Evolutionary conservation across 1,139 yeast genomes (phyloP).

Genomic region (Pneumocystis carinii): DNA sequence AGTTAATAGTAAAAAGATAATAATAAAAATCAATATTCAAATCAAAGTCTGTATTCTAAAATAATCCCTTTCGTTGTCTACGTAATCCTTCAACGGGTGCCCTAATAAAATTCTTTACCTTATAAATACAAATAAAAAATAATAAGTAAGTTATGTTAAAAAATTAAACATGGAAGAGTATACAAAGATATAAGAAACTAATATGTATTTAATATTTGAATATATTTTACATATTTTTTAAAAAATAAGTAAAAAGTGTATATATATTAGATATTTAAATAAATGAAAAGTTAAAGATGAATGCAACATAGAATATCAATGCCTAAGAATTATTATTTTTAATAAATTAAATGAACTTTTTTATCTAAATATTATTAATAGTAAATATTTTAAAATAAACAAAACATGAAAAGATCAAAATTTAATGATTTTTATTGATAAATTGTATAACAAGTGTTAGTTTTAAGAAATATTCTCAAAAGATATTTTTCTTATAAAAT

Average conservation of each 20-base stretch:
- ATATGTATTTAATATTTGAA: not conserved
- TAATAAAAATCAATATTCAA: not conserved
- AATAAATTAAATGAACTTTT: too few relatives aligned
- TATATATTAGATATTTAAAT: not conserved
- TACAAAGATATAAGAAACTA: not conserved
- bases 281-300: not conserved
- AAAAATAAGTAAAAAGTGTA: not conserved
- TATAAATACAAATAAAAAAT: not conserved
- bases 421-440: too few relatives aligned
- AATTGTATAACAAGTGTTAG: too few relatives aligned
- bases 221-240: not conserved
- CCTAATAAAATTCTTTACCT: not conserved
- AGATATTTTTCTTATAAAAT: too few relatives aligned
- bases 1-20: not conserved
- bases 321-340: not conserved
- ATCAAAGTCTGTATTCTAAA: not conserved
- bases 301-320: not conserved
- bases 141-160: not conserved
- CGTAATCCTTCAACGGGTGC: not conserved
- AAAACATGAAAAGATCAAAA: too few relatives aligned
- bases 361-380: too few relatives aligned
- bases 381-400: too few relatives aligned
- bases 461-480: too few relatives aligned
- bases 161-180: not conserved
- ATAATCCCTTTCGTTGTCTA: not conserved